Percentiles rank a stretch among this genome's conserved stretches.
phyloP scores from a whole-genome alignment of 768 basidiomycete species.

The Hysterangium stoloniferum region DNA sequence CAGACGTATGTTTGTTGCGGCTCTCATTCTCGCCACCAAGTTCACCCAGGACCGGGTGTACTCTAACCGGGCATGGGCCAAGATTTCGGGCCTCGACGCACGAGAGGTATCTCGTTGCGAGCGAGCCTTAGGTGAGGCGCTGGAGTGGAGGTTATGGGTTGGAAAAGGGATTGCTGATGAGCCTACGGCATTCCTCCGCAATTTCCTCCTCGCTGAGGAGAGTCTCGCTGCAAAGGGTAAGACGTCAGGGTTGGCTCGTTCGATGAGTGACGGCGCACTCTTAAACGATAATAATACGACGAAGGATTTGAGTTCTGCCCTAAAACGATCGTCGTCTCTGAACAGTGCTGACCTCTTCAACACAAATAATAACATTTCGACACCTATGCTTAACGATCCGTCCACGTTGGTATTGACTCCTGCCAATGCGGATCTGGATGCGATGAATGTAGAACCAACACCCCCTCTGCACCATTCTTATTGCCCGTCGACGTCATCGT shows the following conservation, averaged over 20 bases:
- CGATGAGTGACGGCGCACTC: slow-evolving; percentile 42
- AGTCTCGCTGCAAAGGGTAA: background rate
- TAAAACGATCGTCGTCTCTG: slow-evolving; percentile 6
- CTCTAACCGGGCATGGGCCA: slow-evolving; percentile 91
- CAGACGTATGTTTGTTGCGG: slow-evolving; percentile 80
- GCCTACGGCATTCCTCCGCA: slow-evolving; percentile 7
- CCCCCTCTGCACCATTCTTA: slow-evolving; percentile 2
- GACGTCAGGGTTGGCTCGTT: slow-evolving; percentile 33
- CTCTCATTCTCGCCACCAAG: slow-evolving; percentile 84
- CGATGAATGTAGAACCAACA: slow-evolving; percentile 6
- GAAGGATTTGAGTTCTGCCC: slow-evolving; percentile 1
- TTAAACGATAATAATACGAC: slow-evolving; percentile 11
- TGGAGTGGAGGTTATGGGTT: slow-evolving; percentile 92
- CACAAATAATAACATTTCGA: background rate
- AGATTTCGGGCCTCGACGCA: slow-evolving; percentile 80
- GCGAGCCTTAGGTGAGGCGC: slow-evolving; percentile 75
- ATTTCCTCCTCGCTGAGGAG: slow-evolving; percentile 10
- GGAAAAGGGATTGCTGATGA: slow-evolving; percentile 48
- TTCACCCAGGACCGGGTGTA: slow-evolving; percentile 92
- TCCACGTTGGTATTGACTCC: slow-evolving; percentile 7
- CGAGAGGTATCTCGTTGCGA: slow-evolving; percentile 86
- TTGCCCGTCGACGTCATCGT: background rate
- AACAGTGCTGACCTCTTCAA: background rate
- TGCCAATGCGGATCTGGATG: slow-evolving; percentile 8
- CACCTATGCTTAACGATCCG: slow-evolving; percentile 6